phyloP scores from a whole-genome alignment of 805 yeast genomes.

The Metschnikowia similis region DNA sequence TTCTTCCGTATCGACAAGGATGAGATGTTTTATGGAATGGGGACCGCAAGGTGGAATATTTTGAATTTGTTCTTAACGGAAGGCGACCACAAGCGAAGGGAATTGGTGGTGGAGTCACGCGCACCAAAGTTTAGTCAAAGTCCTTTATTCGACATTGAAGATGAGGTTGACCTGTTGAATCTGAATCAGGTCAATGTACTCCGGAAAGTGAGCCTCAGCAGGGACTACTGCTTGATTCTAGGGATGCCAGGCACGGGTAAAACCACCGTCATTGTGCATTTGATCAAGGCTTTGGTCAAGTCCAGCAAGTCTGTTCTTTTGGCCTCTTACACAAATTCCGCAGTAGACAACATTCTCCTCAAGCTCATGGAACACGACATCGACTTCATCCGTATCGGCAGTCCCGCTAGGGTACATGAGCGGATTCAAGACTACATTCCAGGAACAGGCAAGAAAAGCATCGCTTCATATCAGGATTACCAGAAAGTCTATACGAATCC shows the following conservation, averaged over 20 bases:
- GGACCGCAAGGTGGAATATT: conserved; percentile 71
- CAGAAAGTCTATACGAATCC: conserved; percentile 47
- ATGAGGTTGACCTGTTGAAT: conserved; percentile 43
- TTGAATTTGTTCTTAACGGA: conserved; percentile 57
- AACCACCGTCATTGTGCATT: conserved; percentile 80
- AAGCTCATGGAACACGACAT: conserved; percentile 48
- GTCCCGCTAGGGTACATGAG: conserved; percentile 54
- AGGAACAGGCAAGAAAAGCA: conserved; percentile 23
- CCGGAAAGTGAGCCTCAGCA: conserved; percentile 54
- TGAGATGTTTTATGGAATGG: conserved; percentile 69
- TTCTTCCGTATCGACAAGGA: conserved; percentile 74
- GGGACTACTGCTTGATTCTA: conserved; percentile 74
- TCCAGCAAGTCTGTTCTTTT: conserved; percentile 66
- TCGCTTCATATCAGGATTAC: conserved; percentile 44
- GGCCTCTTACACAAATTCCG: conserved; percentile 90
- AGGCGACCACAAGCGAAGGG: conserved; percentile 44
- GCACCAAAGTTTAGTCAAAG: conserved; percentile 39
- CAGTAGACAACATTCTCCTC: conserved; percentile 86
- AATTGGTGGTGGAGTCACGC: conserved; percentile 50
- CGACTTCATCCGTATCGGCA: conserved; percentile 65
- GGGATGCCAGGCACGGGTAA: conserved; percentile 99
- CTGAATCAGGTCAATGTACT: conserved; percentile 70
- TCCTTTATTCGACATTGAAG: conserved; percentile 20
- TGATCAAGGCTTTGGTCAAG: conserved; percentile 58
- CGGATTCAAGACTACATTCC: conserved; percentile 54